A percentile compares a stretch with the other conserved stretches of the same genome.
These are phyloP conservation scores for Alnus glutinosa DNA, from an alignment of 306 rosid species.

Conservation along the genomic window DNA sequence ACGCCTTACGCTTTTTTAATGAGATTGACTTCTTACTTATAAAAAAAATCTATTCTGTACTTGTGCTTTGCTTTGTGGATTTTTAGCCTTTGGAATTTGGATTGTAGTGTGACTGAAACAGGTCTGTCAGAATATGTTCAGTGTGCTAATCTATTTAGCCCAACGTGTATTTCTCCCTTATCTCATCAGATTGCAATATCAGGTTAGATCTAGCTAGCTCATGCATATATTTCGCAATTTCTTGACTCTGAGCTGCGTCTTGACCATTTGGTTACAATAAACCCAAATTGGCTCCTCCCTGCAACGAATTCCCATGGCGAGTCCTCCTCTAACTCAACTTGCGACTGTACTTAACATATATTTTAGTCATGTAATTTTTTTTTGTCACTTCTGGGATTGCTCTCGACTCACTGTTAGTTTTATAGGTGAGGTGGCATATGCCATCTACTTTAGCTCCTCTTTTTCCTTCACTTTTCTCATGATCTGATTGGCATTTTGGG, in stretches of 20 bases:
- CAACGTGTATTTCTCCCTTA: background rate
- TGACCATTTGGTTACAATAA: background rate
- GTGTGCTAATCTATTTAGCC: background rate
- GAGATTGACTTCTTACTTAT: too few species aligned
- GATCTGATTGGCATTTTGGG: slow-evolving; percentile 68
- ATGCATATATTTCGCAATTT: background rate
- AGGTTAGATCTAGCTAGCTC: background rate
- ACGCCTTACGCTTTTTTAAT: too few species aligned
- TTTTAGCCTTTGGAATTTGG: background rate
- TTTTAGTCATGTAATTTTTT: background rate
- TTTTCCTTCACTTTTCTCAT: slow-evolving; percentile 52
- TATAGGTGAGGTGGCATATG: slow-evolving; percentile 79
- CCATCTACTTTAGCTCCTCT: slow-evolving; percentile 70
- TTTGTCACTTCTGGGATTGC: slow-evolving; percentile 2
- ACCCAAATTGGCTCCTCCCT: background rate
- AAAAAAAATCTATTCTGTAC: background rate
- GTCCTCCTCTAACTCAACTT: background rate
- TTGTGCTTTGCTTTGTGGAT: background rate
- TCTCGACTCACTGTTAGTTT: slow-evolving; percentile 31
- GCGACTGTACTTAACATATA: too few species aligned
- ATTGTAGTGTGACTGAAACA: background rate
- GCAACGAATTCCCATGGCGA: background rate
- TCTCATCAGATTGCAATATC: background rate
- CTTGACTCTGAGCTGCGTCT: background rate
- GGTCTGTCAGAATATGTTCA: background rate